Evolutionary conservation across 2,329 filamentous ascomycete genomes (phyloP).

Genomic region (Colletotrichum navitas): DNA sequence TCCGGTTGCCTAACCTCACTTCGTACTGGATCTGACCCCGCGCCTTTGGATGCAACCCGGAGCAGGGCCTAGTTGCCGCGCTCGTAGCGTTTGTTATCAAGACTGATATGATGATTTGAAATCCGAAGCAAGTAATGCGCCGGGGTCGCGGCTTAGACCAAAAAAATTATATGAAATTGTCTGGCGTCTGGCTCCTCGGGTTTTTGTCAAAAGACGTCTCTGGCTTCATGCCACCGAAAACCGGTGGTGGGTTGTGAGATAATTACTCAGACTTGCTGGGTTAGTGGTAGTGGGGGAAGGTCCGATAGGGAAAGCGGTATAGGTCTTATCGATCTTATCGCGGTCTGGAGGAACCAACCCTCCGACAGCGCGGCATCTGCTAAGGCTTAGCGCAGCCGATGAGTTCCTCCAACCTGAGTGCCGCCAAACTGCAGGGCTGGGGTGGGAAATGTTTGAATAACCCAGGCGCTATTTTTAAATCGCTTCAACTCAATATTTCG

Average conservation of each 20-base stretch:
- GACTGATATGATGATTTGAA: no score
- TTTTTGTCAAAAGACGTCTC: constrained; percentile 7
- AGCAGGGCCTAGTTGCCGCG: not conserved
- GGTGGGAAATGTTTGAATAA: not conserved
- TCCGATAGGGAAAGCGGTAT: constrained; percentile 31
- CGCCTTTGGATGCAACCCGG: constrained; percentile 6
- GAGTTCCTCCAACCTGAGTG: not conserved
- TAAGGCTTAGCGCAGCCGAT: constrained; percentile 2
- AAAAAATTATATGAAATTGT: not conserved
- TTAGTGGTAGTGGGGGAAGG: constrained; percentile 29
- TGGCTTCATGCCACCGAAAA: constrained; percentile 27
- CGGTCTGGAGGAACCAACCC: constrained; percentile 29
- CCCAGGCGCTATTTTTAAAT: not conserved
- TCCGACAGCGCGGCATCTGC: constrained; percentile 16
- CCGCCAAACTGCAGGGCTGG: no score
- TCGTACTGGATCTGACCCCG: constrained; percentile 12
- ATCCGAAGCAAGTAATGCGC: not conserved
- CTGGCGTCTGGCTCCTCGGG: not conserved
- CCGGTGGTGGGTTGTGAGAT: constrained; percentile 27
- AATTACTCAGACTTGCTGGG: constrained; percentile 36
- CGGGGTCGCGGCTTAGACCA: no score
- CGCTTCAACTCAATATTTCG: not conserved
- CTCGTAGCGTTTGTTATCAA: not conserved
- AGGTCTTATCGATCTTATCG: constrained; percentile 34
- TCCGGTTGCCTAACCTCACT: not conserved